Evolutionary conservation across 495 filamentous ascomycete genomes (phyloP).

Genomic region (Astrothelium macrocarpum): DNA sequence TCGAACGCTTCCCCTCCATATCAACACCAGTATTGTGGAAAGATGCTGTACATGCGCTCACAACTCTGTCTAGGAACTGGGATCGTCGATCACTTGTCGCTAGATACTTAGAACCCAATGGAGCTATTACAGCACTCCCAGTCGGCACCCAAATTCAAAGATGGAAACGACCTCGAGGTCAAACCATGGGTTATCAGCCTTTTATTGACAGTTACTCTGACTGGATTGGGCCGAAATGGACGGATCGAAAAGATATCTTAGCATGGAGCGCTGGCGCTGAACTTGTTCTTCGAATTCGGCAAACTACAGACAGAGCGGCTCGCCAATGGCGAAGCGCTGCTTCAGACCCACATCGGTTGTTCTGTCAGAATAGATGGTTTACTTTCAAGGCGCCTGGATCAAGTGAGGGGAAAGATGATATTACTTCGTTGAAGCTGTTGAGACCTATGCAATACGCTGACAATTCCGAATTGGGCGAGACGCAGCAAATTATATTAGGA

Average conservation of each 20-base stretch:
- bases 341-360: neutral
- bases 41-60: conserved; percentile 47
- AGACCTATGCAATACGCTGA: conserved; percentile 29
- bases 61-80: conserved; percentile 49
- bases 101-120: conserved; percentile 40
- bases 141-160: conserved; percentile 15
- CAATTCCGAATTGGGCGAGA: conserved; percentile 23
- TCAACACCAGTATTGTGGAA: conserved; percentile 37
- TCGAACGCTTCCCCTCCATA: conserved; percentile 43
- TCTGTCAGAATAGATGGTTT: conserved; percentile 31
- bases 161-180: conserved; percentile 36
- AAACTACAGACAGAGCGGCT: conserved; percentile 15
- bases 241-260: conserved; percentile 46
- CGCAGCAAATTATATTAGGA: conserved; percentile 36
- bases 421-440: conserved; percentile 48
- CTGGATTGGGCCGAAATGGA: conserved; percentile 44
- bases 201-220: conserved; percentile 52
- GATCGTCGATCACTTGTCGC: conserved; percentile 51
- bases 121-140: conserved; percentile 18
- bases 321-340: conserved; percentile 6
- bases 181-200: conserved; percentile 56
- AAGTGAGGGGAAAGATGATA: conserved; percentile 53
- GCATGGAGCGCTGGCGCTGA: conserved; percentile 55
- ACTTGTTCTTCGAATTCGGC: conserved; percentile 40
- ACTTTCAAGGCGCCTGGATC: conserved; percentile 43